Base-by-base conservation (phyloP, 441 rosid genomes). In the Raphanus hybrid region DNA sequence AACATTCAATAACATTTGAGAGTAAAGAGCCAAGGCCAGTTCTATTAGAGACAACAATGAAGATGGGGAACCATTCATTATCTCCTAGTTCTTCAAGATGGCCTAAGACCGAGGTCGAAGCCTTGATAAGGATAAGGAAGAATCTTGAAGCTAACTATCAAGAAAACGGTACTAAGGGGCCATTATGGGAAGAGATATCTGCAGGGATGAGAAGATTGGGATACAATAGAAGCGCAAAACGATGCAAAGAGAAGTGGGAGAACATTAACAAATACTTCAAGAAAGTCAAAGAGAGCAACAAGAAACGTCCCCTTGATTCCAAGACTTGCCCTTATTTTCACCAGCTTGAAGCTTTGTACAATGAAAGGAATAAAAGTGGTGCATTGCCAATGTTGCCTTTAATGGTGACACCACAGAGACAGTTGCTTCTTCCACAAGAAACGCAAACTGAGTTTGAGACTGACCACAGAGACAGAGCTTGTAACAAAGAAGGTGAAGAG, bases 201-300 rank as follows among this genome's bases (percentile, higher is more conserved):
- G 66, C 83, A 0, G 91, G 89, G 1, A 94, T 94, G 98, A 88
- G 78, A 76, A 85, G 76, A 78, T 67, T 89, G 8, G 99, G 99
- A 1, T 92, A 91, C 84, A 86, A 87, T 54, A 84, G 99, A 5
- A 94, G 72, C 60, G 81, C 97, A 12, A 94, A 94, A 71, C 77
- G 99, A 75, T 94, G 99, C 82, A 94, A 94, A 79, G 98, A 94
- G 87, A 94, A 94, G 79, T 94, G 98, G 98, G 98, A 94, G 85
- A 94, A 94, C 76, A 94, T 94, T 11, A 94, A 94, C 83, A 94
- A 94, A 83, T 94, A 94, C 84, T 94, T 87, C 91, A 94, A 91
- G 89, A 92, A 89, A 82, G 98, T 92, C 68, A 92, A 90, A 73
- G 99, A 91, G 37, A 90, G 96, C 81, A 88, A 84, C 82, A 94